These are phyloP conservation scores for Vaccinium vitisidaea DNA, from an alignment of 148 eudicot species.

Conservation along the genomic window DNA sequence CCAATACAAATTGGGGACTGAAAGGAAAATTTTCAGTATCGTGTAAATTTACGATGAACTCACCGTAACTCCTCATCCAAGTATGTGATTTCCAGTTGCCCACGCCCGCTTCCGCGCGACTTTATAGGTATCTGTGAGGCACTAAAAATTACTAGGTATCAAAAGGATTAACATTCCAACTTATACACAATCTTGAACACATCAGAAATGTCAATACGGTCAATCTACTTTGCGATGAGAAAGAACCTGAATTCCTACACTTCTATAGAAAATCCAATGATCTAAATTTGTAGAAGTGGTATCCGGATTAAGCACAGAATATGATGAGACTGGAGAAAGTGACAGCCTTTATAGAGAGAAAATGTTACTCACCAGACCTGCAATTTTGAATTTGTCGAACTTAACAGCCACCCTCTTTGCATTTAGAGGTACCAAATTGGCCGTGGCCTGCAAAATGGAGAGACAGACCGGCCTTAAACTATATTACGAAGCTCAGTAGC, in stretches of 20 bases:
- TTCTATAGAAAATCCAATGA: too few species aligned
- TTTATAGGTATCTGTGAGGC: constrained; percentile 36
- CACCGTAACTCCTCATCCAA: constrained; percentile 47
- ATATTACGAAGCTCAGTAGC: background rate
- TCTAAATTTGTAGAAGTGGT: too few species aligned
- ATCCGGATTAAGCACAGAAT: too few species aligned
- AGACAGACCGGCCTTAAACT: background rate
- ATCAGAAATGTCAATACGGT: too few species aligned
- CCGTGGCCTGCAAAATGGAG: constrained; percentile 38
- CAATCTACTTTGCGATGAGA: too few species aligned
- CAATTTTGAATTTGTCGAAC: constrained; percentile 39
- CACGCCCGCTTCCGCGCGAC: constrained; percentile 48
- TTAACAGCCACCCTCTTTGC: constrained; percentile 40
- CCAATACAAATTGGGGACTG: too few species aligned
- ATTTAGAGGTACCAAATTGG: constrained; percentile 42
- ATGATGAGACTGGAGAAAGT: background rate
- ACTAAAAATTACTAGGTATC: background rate
- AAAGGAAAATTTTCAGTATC: background rate
- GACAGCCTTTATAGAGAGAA: background rate
- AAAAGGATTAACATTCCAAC: too few species aligned
- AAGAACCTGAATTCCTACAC: too few species aligned
- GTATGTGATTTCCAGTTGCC: constrained; percentile 42
- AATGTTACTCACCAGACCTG: constrained; percentile 29
- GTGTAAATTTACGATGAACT: background rate
- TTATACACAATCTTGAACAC: too few species aligned